Conservation (phyloP, 257 asterid species). For the Solanum piurae region DNA sequence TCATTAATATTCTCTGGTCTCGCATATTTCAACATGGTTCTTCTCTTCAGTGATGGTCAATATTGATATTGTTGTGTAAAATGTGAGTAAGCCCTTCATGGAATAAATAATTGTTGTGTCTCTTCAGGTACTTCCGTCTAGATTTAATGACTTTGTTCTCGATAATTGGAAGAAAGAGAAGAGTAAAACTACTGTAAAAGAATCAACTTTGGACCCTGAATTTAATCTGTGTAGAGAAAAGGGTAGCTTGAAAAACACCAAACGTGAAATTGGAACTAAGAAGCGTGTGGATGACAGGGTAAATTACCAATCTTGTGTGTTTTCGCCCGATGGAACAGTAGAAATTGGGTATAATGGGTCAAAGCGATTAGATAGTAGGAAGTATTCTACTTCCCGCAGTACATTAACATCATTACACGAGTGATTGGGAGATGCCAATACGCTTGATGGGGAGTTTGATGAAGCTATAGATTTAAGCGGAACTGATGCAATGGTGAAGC, state of each 20-base stretch:
- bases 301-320: constrained; percentile 28
- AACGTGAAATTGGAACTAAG: constrained; percentile 20
- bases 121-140: constrained; percentile 78
- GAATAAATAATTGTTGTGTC: too few species aligned
- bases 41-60: too few species aligned
- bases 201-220: constrained; percentile 50
- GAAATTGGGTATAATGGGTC: constrained; percentile 34
- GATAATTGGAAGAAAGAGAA: constrained; percentile 92
- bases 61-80: too few species aligned
- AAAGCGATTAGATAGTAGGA: constrained; percentile 15
- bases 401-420: constrained; percentile 26
- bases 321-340: constrained; percentile 56
- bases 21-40: too few species aligned
- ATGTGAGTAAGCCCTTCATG: too few species aligned
- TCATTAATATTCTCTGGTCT: too few species aligned
- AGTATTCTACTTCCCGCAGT: constrained; percentile 31
- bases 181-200: constrained; percentile 32
- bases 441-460: constrained; percentile 35
- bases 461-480: constrained; percentile 38
- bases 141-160: constrained; percentile 76
- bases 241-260: constrained; percentile 21
- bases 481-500: constrained; percentile 22
- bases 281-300: constrained; percentile 7
- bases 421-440: constrained; percentile 22
- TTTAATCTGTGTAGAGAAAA: constrained; percentile 39